phyloP scores from a whole-genome alignment of 2,329 filamentous ascomycete species.

The Boeremia exigua region DNA sequence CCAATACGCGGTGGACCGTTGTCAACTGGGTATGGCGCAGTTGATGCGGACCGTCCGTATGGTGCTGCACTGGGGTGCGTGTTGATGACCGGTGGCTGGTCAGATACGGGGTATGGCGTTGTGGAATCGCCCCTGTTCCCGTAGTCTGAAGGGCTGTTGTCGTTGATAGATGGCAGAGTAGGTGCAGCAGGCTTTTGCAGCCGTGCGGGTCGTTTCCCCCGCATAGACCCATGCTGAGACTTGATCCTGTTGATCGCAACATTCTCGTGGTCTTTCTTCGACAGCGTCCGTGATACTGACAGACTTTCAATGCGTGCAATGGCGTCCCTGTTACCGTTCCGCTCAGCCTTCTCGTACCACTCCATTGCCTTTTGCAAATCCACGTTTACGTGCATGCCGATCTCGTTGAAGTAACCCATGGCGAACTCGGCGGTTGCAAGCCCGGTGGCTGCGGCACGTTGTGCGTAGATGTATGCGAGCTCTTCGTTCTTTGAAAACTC shows the following conservation, averaged over 20 bases:
- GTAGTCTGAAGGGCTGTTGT: conserved; percentile 46
- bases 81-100: conserved; percentile 47
- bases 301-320: conserved; percentile 81
- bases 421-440: conserved; percentile 94
- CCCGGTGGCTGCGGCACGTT: conserved; percentile 80
- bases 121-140: conserved; percentile 44
- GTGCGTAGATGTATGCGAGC: conserved; percentile 87
- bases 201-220: conserved; percentile 54
- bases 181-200: conserved; percentile 47
- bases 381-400: conserved; percentile 88
- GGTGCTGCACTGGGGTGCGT: conserved; percentile 32
- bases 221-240: conserved; percentile 59
- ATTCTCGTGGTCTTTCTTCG: conserved; percentile 90
- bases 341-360: conserved; percentile 91
- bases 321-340: conserved; percentile 92
- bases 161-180: conserved; percentile 49
- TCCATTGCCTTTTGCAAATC: conserved; percentile 80
- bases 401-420: conserved; percentile 96
- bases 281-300: conserved; percentile 80
- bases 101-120: conserved; percentile 53
- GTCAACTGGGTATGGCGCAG: conserved; percentile 74
- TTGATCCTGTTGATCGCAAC: conserved; percentile 87
- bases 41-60: conserved; percentile 57
- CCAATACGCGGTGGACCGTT: conserved; percentile 62
- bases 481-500: conserved; percentile 96